These are phyloP conservation scores for Mucor mucedo DNA, from an alignment of 371 early-diverging fungal genomes.

Conservation along the genomic window DNA sequence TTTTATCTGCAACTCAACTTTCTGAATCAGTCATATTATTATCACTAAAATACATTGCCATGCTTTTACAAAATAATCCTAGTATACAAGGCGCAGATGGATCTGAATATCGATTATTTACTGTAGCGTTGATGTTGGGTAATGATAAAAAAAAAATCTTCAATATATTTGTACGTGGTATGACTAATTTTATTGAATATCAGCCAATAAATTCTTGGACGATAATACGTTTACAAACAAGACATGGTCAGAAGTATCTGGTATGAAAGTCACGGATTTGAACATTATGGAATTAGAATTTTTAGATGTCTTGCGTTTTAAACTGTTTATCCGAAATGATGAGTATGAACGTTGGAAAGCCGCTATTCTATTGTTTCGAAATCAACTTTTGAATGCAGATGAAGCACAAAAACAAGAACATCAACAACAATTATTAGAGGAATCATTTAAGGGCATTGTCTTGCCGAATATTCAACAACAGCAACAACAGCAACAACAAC, in stretches of 20 bases:
- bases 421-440: conserved; percentile 47
- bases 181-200: background rate
- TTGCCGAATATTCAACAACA: conserved; percentile 37
- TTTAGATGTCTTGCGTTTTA: conserved; percentile 62
- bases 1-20: conserved; percentile 65
- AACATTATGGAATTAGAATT: conserved; percentile 79
- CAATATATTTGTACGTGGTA: background rate
- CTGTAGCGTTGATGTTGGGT: conserved; percentile 77
- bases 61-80: conserved; percentile 64
- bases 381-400: conserved; percentile 40
- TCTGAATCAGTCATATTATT: conserved; percentile 67
- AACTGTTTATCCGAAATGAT: conserved; percentile 63
- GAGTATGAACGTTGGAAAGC: conserved; percentile 56
- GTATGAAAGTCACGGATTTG: conserved; percentile 66
- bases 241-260: conserved; percentile 73
- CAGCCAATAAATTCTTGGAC: conserved; percentile 71
- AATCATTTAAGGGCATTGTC: conserved; percentile 47
- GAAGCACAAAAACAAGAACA: conserved; percentile 46
- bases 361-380: conserved; percentile 41
- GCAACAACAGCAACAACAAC: conserved; percentile 34
- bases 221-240: conserved; percentile 77
- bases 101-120: conserved; percentile 79
- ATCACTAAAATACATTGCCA: conserved; percentile 67
- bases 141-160: conserved; percentile 6
- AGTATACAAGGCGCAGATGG: conserved; percentile 70